Conservation (phyloP, 148 eudicot species). For the Vaccinium myrtillus region DNA sequence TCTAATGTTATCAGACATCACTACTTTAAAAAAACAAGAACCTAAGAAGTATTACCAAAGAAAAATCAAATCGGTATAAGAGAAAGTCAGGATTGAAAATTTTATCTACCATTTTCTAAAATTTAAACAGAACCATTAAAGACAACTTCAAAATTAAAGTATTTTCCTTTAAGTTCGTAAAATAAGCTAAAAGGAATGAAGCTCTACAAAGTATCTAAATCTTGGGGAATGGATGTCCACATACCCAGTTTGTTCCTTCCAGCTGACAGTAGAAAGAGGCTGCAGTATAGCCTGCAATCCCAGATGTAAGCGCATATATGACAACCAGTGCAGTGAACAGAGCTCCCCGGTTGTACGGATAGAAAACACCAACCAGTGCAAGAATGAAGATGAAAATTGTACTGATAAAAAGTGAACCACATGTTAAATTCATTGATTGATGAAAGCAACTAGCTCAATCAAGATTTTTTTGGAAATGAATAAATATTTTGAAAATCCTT, state of each 20-base stretch:
- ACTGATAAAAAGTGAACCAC: conserved; percentile 21
- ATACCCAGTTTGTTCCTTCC: conserved; percentile 58
- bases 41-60: background rate
- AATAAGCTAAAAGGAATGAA: background rate
- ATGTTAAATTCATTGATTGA: background rate
- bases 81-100: background rate
- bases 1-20: background rate
- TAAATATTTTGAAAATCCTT: conserved; percentile 25
- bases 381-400: conserved; percentile 39
- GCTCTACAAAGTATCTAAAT: background rate
- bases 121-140: background rate
- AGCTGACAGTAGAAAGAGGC: conserved; percentile 48
- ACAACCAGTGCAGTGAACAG: conserved; percentile 53
- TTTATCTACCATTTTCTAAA: background rate
- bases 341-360: conserved; percentile 58
- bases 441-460: background rate
- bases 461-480: background rate
- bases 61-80: background rate
- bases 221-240: background rate
- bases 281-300: conserved; percentile 55
- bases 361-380: conserved; percentile 52
- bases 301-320: conserved; percentile 55
- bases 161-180: background rate
- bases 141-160: background rate
- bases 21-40: background rate